Conservation (phyloP, 1,284 basidiomycete genomes). For the Ceratobasidium sp. region DNA sequence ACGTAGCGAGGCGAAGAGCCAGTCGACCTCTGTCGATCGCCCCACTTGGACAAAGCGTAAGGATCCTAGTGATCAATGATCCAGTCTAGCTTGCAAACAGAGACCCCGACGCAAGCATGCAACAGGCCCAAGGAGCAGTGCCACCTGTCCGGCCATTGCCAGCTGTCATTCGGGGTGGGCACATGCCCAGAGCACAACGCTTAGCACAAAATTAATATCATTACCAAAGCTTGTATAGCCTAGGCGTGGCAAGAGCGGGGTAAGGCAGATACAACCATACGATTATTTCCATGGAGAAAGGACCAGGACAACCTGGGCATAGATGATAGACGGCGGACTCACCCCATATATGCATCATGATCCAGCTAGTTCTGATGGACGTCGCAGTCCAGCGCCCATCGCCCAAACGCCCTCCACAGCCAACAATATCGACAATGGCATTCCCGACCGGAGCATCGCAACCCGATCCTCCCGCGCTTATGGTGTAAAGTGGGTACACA, state of each 20-base stretch:
- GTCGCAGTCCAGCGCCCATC: background rate
- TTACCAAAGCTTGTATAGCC: background rate
- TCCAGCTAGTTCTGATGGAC: conserved; percentile 19
- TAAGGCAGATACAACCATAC: conserved; percentile 5
- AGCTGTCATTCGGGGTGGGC: conserved; percentile 2
- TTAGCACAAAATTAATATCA: background rate
- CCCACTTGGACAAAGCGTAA: background rate
- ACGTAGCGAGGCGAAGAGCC: background rate
- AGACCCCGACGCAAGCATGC: conserved; percentile 1
- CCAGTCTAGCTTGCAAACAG: background rate
- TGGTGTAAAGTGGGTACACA: conserved; percentile 9
- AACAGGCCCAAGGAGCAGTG: background rate
- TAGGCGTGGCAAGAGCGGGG: background rate
- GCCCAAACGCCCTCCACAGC: background rate
- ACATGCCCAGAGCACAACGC: background rate
- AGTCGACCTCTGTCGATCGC: background rate
- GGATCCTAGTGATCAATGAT: background rate
- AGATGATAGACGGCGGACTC: background rate
- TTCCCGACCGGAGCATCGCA: background rate
- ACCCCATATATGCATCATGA: conserved; percentile 24
- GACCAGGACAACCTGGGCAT: background rate
- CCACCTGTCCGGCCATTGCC: conserved; percentile 15
- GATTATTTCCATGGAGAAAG: conserved; percentile 21
- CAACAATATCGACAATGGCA: background rate
- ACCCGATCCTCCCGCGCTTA: conserved; percentile 10